Percentiles rank a stretch among this genome's conserved stretches.
Evolutionary conservation across 2,329 filamentous ascomycete species (phyloP).

Genomic region (Verticillium dahliae): DNA sequence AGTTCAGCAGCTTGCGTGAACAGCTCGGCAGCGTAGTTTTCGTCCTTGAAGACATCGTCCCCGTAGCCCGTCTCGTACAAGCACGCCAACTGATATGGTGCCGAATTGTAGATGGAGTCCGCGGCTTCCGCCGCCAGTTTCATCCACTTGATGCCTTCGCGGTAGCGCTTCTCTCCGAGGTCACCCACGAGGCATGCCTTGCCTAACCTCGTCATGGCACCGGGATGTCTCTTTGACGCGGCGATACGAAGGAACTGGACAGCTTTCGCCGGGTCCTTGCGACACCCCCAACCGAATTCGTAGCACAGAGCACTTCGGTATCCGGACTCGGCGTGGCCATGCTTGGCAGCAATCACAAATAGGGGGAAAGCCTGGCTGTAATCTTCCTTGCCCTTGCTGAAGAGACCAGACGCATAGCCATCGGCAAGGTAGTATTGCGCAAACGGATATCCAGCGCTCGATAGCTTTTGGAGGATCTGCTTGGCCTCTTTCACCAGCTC

Average conservation of each 20-base stretch:
- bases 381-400: conserved; percentile 91
- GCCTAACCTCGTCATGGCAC: conserved; percentile 86
- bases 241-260: conserved; percentile 88
- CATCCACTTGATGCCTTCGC: conserved; percentile 93
- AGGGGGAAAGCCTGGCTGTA: conserved; percentile 87
- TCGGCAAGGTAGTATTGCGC: conserved; percentile 97
- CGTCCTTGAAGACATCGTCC: conserved; percentile 88
- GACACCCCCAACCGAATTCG: conserved; percentile 95
- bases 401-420: conserved; percentile 87
- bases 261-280: conserved; percentile 83
- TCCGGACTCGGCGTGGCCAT: conserved; percentile 92
- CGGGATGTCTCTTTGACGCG: conserved; percentile 89
- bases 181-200: conserved; percentile 87
- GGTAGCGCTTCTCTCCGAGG: conserved; percentile 78
- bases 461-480: conserved; percentile 77
- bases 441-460: conserved; percentile 88
- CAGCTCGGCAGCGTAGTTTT: conserved; percentile 83
- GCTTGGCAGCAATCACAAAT: conserved; percentile 90
- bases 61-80: conserved; percentile 92
- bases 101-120: conserved; percentile 85
- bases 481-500: conserved; percentile 82
- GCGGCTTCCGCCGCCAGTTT: conserved; percentile 88
- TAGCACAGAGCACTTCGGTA: conserved; percentile 93
- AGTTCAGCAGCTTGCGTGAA: conserved; percentile 93
- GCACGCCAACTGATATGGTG: conserved; percentile 82